These are phyloP conservation scores for Oryza brachyantha DNA, from an alignment of 176 grass and related monocot genomes.

Conservation along the genomic window DNA sequence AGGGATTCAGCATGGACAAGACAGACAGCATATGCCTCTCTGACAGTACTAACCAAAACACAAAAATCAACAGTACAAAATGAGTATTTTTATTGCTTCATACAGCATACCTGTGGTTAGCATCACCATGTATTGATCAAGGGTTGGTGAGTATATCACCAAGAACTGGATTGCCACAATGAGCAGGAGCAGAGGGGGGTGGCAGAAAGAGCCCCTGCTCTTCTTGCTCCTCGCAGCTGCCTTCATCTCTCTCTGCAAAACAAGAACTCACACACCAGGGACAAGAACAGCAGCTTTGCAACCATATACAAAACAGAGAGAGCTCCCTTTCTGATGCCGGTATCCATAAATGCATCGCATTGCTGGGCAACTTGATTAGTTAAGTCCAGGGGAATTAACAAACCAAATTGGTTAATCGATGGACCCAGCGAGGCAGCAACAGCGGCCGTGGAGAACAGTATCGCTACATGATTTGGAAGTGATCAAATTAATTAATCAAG, in stretches of 20 bases:
- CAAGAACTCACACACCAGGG: neutral
- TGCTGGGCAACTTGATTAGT: slow-evolving; percentile 8
- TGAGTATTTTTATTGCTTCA: too few relatives aligned
- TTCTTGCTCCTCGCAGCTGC: slow-evolving; percentile 30
- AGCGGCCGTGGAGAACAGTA: slow-evolving; percentile 35
- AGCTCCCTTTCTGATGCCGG: neutral
- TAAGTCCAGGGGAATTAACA: slow-evolving; percentile 28
- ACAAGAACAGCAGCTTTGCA: slow-evolving; percentile 17
- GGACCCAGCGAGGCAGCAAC: slow-evolving; percentile 31
- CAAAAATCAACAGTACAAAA: neutral
- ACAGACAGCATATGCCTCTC: neutral
- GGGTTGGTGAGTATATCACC: slow-evolving; percentile 37
- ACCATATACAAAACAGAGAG: neutral
- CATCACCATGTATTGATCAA: slow-evolving; percentile 38
- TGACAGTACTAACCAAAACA: neutral
- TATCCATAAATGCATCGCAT: neutral
- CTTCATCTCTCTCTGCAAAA: slow-evolving; percentile 29
- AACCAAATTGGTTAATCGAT: slow-evolving; percentile 28
- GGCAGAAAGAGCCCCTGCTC: slow-evolving; percentile 26
- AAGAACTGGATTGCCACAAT: slow-evolving; percentile 45
- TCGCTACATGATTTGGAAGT: slow-evolving; percentile 32
- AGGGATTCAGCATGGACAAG: neutral
- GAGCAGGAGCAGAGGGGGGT: slow-evolving; percentile 35
- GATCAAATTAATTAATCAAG: neutral
- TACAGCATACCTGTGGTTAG: slow-evolving; percentile 36